Percentiles rank a stretch among this genome's conserved stretches.
Evolutionary conservation across 2,329 filamentous ascomycete genomes (phyloP).

Genomic region (Paramyrothecium roridum): DNA sequence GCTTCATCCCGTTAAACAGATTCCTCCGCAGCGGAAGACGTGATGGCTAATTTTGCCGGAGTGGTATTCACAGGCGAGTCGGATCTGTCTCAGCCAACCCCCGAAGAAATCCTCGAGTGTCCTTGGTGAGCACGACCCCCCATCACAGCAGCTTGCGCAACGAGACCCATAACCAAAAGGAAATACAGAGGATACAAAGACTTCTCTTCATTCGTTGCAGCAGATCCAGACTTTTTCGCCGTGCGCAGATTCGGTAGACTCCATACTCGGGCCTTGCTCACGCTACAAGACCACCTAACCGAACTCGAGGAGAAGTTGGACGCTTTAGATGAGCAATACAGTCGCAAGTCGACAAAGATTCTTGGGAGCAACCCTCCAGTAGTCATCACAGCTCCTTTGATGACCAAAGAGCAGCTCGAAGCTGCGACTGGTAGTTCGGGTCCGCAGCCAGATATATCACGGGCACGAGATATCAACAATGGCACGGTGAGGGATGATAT

Average conservation of each 20-base stretch:
- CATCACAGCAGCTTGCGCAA: background rate
- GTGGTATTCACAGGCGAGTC: background rate
- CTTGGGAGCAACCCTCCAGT: background rate
- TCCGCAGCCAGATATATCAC: background rate
- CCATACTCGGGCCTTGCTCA: background rate
- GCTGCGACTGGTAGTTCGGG: background rate
- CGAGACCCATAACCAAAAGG: background rate
- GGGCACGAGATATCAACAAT: background rate
- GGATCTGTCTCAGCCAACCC: background rate
- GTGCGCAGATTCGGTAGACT: background rate
- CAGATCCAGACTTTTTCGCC: background rate
- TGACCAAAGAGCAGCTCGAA: background rate
- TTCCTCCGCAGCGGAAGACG: too few species aligned
- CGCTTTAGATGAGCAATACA: background rate
- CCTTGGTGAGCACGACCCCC: background rate
- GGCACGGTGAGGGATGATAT: background rate
- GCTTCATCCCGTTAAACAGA: background rate
- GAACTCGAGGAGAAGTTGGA: background rate
- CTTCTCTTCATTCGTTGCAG: background rate
- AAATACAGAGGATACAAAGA: background rate
- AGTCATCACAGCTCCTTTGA: background rate
- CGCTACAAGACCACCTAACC: background rate
- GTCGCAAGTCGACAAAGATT: background rate
- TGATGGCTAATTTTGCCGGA: background rate
- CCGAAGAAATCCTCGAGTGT: background rate